phyloP scores from a whole-genome alignment of 73 alveolate species.

The Halteria grandinella region DNA sequence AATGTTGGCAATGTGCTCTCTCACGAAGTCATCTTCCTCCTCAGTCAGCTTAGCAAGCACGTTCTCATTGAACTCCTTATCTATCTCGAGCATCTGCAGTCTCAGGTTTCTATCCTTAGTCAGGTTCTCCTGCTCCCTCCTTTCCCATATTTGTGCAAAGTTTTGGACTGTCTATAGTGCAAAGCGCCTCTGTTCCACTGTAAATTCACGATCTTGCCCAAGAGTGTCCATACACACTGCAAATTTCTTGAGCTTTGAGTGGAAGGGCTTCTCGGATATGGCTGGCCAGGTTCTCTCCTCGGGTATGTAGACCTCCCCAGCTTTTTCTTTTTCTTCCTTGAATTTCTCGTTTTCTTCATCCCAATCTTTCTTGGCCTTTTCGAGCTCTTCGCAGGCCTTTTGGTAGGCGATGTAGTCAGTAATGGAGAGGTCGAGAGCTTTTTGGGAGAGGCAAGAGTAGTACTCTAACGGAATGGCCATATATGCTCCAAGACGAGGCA shows the following conservation, averaged over 20 bases:
- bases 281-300: constrained; percentile 78
- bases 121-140: constrained; percentile 75
- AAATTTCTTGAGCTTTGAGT: constrained; percentile 74
- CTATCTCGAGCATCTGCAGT: constrained; percentile 67
- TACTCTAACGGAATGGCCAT: constrained; percentile 82
- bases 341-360: constrained; percentile 65
- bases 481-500: constrained; percentile 94
- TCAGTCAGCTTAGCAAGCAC: constrained; percentile 76
- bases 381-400: constrained; percentile 75
- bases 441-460: constrained; percentile 83
- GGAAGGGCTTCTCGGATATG: constrained; percentile 78
- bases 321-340: constrained; percentile 86
- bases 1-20: not conserved
- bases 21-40: constrained; percentile 76
- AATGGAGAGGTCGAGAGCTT: constrained; percentile 85
- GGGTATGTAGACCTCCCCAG: constrained; percentile 77
- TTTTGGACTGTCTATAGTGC: constrained; percentile 66
- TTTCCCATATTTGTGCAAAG: constrained; percentile 74
- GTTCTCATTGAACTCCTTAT: constrained; percentile 60
- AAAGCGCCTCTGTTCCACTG: constrained; percentile 80
- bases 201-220: constrained; percentile 90
- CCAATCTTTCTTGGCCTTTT: constrained; percentile 67
- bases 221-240: constrained; percentile 93
- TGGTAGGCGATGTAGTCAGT: constrained; percentile 56
- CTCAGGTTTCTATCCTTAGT: constrained; percentile 80